Base-by-base conservation (phyloP, 1,284 basidiomycete genomes). In the Inonotus hispidus region DNA sequence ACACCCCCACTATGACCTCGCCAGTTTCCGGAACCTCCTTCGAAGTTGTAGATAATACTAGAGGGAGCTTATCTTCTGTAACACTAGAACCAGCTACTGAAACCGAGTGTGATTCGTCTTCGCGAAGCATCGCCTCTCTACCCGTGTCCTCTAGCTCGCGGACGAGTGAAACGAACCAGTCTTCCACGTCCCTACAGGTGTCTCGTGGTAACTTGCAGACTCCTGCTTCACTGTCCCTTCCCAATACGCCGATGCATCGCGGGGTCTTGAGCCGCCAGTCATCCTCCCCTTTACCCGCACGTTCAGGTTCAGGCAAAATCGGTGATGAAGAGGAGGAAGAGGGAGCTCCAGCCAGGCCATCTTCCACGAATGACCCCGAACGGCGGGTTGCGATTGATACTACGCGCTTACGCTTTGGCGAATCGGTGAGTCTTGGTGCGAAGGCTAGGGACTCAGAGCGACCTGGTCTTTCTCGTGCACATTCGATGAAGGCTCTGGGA, bases 181-280 rank as follows among this genome's bases (percentile, higher is more conserved):
- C 29, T 52, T 55, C 53, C 43, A 23, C 49, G 14, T 68, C 71
- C 19, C 70, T 69, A 49, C 53, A 63, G 6, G 70, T 69, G 2
- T 69, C 69, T 10, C 71, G 70, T n/a, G 68, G 66, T 10, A 67
- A 69, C 46, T 66, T 69, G 32, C 21, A 47, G 23, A 68, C 69
- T 41, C 62, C 69, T 35, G 49, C 67, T 52, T 71, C 69, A 2
- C 78, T 78, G 2, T 79, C 82, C 1, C 46, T 64, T 45, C 63
- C 63, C 13, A 61, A 58, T 39, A 77, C 79, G 4, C 68, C 80
- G 21, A 77, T 83, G 1, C 76, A 80, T 56, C 73, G 81, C 63
- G 72, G 81, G 32, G 80, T 75, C 61, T 71, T 87, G 55, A 82
- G 80, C 41, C 78, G 87, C 3, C 87, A 88, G 67, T 76, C 80